Evolutionary conservation across 1,284 basidiomycete genomes (phyloP).

Genomic region (Ceratobasidium sp.): DNA sequence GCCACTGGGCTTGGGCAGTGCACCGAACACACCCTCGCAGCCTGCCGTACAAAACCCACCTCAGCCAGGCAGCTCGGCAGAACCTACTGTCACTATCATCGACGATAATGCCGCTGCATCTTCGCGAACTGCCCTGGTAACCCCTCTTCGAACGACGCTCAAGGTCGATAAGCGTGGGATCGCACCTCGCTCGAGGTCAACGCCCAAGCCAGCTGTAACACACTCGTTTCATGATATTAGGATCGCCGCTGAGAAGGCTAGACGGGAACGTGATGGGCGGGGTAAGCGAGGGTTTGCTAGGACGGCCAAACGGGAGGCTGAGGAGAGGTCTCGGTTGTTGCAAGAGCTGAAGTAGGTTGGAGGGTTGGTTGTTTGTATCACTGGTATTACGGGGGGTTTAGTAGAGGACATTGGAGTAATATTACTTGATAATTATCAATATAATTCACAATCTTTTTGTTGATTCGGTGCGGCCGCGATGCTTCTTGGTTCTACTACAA

Average conservation of each 20-base stretch:
- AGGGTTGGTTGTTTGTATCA: background rate
- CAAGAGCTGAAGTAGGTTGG: constrained; percentile 36
- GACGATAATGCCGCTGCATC: constrained; percentile 17
- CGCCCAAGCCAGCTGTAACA: constrained; percentile 31
- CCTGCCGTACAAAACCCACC: background rate
- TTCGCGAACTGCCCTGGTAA: constrained; percentile 45
- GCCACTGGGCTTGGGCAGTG: constrained; percentile 36
- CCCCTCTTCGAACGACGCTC: constrained; percentile 47
- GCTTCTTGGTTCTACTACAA: constrained; percentile 48
- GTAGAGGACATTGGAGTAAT: background rate
- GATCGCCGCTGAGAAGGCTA: constrained; percentile 21
- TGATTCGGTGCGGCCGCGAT: background rate
- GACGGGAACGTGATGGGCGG: constrained; percentile 43
- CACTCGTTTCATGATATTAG: constrained; percentile 45
- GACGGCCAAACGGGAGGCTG: constrained; percentile 45
- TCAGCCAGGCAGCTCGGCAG: background rate
- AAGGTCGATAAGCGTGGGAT: constrained; percentile 46
- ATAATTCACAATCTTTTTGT: constrained; percentile 15
- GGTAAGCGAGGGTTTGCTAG: constrained; percentile 46
- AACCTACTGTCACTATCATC: background rate
- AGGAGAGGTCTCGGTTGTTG: constrained; percentile 29
- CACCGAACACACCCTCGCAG: constrained; percentile 4
- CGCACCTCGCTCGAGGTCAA: constrained; percentile 39
- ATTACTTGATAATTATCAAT: background rate
- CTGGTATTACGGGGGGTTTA: too few species aligned